A percentile compares a stretch with the other conserved stretches of the same genome.
Conservation (phyloP, 805 yeast genomes). For the Yarrowia sp. region DNA sequence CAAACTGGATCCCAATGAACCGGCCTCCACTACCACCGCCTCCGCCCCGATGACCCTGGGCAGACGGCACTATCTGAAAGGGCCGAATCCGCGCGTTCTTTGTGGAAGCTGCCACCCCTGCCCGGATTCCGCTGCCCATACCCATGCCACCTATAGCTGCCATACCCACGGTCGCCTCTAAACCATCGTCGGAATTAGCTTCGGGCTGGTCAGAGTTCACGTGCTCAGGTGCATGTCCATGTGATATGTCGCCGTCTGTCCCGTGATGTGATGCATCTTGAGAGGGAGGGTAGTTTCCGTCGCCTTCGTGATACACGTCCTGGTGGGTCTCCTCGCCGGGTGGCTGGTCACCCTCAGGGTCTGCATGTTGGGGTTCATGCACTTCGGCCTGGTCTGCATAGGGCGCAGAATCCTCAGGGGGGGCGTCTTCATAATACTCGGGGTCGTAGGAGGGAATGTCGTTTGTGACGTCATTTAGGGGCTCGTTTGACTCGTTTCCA, state of each 20-base stretch:
- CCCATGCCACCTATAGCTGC: conserved; percentile 9
- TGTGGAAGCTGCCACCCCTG: not conserved
- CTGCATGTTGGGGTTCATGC: conserved; percentile 1
- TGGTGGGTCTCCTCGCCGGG: conserved; percentile 18
- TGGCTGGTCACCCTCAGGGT: not conserved
- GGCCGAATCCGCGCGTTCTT: conserved; percentile 18
- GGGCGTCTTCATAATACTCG: not conserved
- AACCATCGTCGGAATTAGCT: not conserved
- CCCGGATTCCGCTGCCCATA: not conserved
- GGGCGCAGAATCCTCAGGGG: too few relatives aligned
- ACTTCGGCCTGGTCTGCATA: not conserved
- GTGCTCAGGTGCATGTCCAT: conserved; percentile 11
- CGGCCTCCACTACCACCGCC: not conserved
- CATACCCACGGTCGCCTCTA: conserved; percentile 15
- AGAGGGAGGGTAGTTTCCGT: not conserved
- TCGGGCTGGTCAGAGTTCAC: conserved; percentile 30
- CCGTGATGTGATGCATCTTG: not conserved
- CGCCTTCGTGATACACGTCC: not conserved
- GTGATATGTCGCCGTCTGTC: conserved; percentile 21
- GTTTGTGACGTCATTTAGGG: conserved; percentile 4
- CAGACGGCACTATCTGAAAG: conserved; percentile 20
- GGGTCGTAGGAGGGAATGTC: not conserved
- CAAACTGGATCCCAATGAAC: conserved; percentile 29
- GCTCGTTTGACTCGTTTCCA: not conserved
- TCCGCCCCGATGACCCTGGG: conserved; percentile 6